These are phyloP conservation scores for Rhizomucor pusillus DNA, from an alignment of 371 early-diverging fungal genomes.

Conservation along the genomic window DNA sequence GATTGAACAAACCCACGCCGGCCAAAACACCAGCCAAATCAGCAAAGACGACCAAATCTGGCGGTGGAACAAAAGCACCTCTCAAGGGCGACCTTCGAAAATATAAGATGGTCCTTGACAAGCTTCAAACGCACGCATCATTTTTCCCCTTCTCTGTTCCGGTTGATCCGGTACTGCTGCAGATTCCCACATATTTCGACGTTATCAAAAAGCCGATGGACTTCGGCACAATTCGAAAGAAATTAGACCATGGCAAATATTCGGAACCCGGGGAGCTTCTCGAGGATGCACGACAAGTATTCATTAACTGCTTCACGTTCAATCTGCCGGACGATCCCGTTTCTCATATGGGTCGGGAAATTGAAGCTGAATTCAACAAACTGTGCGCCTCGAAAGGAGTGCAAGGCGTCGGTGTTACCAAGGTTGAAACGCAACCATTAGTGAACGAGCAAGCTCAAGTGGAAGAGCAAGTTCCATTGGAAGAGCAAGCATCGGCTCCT, in stretches of 20 bases:
- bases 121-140: slow-evolving; percentile 18
- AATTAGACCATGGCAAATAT: slow-evolving; percentile 24
- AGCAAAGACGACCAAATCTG: background rate
- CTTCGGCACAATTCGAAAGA: slow-evolving; percentile 30
- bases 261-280: slow-evolving; percentile 14
- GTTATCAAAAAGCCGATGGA: slow-evolving; percentile 70
- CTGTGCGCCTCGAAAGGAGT: slow-evolving; percentile 43
- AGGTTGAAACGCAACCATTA: background rate
- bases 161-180: slow-evolving; percentile 18
- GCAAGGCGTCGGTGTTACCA: slow-evolving; percentile 2
- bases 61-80: slow-evolving; percentile 7
- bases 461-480: no score
- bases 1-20: slow-evolving; percentile 2
- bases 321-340: slow-evolving; percentile 79
- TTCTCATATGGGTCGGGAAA: slow-evolving; percentile 53
- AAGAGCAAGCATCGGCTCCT: no score
- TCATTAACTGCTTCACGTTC: slow-evolving; percentile 83
- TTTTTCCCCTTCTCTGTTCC: slow-evolving; percentile 29
- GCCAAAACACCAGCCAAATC: background rate
- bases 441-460: background rate
- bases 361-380: slow-evolving; percentile 59
- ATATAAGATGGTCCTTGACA: slow-evolving; percentile 31
- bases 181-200: slow-evolving; percentile 42
- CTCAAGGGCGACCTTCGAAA: slow-evolving; percentile 26
- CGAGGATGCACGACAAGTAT: slow-evolving; percentile 38